Conservation (phyloP, 208 protist species). For the Trypanosoma platydactyli region DNA sequence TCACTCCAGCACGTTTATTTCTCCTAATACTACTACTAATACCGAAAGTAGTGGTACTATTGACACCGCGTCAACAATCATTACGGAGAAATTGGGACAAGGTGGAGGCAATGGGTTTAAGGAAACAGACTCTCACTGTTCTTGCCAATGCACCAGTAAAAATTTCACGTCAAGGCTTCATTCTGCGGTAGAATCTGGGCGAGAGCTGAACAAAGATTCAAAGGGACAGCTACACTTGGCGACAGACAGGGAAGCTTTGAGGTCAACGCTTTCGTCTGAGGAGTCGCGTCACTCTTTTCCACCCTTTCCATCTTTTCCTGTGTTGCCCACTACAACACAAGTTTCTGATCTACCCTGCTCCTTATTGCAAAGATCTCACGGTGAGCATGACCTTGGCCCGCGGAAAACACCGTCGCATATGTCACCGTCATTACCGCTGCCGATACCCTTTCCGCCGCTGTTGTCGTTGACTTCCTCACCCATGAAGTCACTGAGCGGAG, state of each 20-base stretch:
- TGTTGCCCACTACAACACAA: neutral
- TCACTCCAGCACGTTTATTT: too few relatives aligned
- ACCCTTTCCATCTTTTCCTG: neutral
- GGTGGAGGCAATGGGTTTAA: neutral
- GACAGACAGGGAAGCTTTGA: neutral
- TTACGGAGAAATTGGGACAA: too few relatives aligned
- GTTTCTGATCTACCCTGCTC: neutral
- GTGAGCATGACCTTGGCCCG: neutral
- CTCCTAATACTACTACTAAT: too few relatives aligned
- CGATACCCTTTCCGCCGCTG: too few relatives aligned
- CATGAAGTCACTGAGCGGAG: neutral
- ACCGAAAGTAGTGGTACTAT: too few relatives aligned
- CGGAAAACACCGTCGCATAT: neutral
- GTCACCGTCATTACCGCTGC: neutral
- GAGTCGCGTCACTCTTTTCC: neutral
- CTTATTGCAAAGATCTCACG: neutral
- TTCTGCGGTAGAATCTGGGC: slow-evolving; percentile 3
- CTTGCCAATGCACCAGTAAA: neutral
- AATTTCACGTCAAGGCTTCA: slow-evolving; percentile 1
- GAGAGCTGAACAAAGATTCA: neutral
- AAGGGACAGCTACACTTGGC: neutral
- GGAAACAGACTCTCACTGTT: neutral
- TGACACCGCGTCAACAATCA: too few relatives aligned
- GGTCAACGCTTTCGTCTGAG: neutral
- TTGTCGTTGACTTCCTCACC: neutral